phyloP scores from a whole-genome alignment of 257 asterid genomes.

The Solanum bulbocastanum region DNA sequence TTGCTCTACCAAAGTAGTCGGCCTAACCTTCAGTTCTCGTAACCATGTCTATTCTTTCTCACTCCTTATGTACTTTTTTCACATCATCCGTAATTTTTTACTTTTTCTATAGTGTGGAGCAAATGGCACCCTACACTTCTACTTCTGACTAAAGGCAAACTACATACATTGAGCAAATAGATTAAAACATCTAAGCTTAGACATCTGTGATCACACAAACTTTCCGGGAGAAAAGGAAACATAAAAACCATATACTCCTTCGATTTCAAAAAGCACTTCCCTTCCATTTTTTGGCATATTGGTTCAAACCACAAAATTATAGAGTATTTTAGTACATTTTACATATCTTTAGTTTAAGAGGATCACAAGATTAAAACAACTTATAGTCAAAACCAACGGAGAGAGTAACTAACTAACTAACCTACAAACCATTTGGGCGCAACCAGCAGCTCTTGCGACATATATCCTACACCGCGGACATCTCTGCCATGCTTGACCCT shows the following conservation, averaged over 20 bases:
- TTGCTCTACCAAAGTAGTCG: not conserved
- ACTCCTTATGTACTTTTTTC: not conserved
- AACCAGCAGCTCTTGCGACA: constrained; percentile 9
- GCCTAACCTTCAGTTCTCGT: not conserved
- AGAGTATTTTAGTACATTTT: not conserved
- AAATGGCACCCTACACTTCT: not conserved
- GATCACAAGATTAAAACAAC: not conserved
- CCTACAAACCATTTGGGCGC: constrained; percentile 12
- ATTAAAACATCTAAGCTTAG: not conserved
- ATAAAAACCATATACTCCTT: not conserved
- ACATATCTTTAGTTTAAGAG: not conserved
- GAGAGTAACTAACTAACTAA: not conserved
- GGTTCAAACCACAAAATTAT: not conserved
- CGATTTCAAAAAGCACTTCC: not conserved
- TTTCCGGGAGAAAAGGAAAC: not conserved
- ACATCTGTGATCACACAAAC: not conserved
- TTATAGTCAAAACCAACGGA: not conserved
- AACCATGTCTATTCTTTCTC: not conserved
- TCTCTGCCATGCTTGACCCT: constrained; percentile 11
- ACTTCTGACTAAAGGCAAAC: not conserved
- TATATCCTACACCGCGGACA: constrained; percentile 15
- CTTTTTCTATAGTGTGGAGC: not conserved
- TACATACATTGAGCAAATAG: not conserved
- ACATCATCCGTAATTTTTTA: not conserved
- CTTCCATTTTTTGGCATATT: not conserved